phyloP scores from a whole-genome alignment of 768 basidiomycete species.

The Russula lepida region DNA sequence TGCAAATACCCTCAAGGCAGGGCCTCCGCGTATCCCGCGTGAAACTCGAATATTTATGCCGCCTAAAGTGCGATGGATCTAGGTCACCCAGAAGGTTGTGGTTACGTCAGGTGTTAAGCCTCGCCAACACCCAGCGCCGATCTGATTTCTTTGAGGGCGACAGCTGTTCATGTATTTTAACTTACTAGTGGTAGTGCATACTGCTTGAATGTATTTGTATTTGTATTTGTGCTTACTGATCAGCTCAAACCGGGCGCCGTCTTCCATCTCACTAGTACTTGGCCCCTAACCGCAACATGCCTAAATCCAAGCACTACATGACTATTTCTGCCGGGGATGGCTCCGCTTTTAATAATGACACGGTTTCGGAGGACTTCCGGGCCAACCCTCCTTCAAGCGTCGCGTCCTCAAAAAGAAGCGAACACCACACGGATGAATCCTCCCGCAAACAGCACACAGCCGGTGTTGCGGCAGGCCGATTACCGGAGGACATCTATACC shows the following conservation, averaged over 20 bases:
- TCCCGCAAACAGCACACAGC: not conserved
- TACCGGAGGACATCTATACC: constrained; percentile 50
- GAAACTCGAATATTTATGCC: not conserved
- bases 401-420: not conserved
- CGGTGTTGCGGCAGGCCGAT: constrained; percentile 23
- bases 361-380: not conserved
- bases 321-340: not conserved
- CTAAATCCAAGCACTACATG: not conserved
- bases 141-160: not conserved
- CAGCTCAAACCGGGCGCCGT: not conserved
- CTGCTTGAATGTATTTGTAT: too few species aligned
- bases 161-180: too few species aligned
- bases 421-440: not conserved
- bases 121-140: not conserved
- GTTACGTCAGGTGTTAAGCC: not conserved
- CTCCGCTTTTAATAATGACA: too few species aligned
- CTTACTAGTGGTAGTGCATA: too few species aligned
- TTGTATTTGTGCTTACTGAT: too few species aligned
- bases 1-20: not conserved
- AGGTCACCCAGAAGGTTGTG: not conserved
- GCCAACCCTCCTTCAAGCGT: not conserved
- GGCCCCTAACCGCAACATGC: not conserved
- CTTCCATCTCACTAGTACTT: not conserved
- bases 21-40: not conserved
- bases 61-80: not conserved